Evolutionary conservation across 2,329 filamentous ascomycete genomes (phyloP), one percentile per base, ranked within the genome.

Genomic region (Hirsutella rhossiliensis): DNA sequence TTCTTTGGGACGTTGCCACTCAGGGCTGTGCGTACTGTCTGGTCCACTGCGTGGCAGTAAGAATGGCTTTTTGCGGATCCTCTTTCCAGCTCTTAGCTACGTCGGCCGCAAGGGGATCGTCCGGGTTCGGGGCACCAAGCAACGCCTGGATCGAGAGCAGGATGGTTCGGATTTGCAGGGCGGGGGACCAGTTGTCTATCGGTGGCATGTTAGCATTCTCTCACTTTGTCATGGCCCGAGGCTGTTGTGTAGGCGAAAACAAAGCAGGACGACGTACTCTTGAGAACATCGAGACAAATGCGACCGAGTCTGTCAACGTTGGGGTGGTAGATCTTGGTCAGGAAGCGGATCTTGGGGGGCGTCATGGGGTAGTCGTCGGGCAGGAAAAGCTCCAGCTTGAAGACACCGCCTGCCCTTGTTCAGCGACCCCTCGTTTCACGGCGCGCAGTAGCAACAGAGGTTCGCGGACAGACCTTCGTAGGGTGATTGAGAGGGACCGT

Each of bases 361-460:
- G 88, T 95, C 92, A 98, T 98, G 37, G 92, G 92, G 63, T 98
- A 98, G 69, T 98, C 92, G 59, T 98, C 92, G 38, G 94, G 94
- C 20, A 98, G 76, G 65, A 98, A 98, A 18, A 98, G 80, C 66
- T 98, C 92, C 49, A 97, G 83, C 66, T 94, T 90, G 74, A 98
- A 98, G 51, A 95, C 76, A 41, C 94, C 92, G 44, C 75, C 75
- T 79, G 46, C 23, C 15, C 34, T 37, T 18, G 34, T 17, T 37
- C 18, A 37, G 34, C 18, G 9, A 37, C n/a, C 1, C 34, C 15
- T 18, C 34, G 9, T 17, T 11, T 15, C 9, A 37, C 11, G 15
- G 9, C 15, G 3, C 13, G 15, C 9, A 6, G 34, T 37, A 9
- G 3, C 6, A 11, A 5, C 34, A n/a, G 34, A 5, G 9, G 3